Conservation (phyloP, 352 stramenopile genomes). For the Aphanomyces cochlioides region DNA sequence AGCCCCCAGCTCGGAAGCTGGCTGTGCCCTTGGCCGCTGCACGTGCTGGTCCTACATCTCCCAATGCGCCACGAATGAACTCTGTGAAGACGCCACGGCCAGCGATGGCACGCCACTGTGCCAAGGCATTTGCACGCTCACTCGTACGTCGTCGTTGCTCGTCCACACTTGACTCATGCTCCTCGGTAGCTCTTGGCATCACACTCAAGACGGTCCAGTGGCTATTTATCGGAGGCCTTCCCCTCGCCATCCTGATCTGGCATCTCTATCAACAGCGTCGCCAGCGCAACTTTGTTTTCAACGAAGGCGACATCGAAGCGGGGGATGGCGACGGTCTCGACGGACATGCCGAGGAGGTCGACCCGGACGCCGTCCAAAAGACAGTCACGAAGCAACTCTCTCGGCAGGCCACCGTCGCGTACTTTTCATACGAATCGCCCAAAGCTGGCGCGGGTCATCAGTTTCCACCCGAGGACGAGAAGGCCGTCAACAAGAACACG, state of each 20-base stretch:
- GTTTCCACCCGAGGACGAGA: too few relatives aligned
- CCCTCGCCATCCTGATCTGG: neutral
- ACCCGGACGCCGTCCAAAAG: neutral
- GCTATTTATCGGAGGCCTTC: neutral
- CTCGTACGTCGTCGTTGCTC: neutral
- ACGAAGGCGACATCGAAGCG: neutral
- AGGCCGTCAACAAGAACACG: too few relatives aligned
- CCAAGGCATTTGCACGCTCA: neutral
- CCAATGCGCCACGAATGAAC: too few relatives aligned
- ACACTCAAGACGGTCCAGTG: neutral
- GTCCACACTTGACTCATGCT: neutral
- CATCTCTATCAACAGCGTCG: neutral
- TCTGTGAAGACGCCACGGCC: neutral
- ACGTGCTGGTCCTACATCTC: slow-evolving; percentile 5
- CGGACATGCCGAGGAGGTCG: neutral
- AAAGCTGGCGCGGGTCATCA: too few relatives aligned
- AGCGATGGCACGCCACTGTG: neutral
- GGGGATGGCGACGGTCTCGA: slow-evolving; percentile 9
- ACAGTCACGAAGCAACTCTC: neutral
- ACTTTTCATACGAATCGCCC: too few relatives aligned
- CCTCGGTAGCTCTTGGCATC: neutral
- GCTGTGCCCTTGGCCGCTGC: neutral
- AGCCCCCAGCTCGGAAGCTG: neutral
- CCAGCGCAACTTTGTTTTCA: neutral
- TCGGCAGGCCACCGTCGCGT: too few relatives aligned